Base-by-base conservation (phyloP, 208 protist genomes). In the Histomonas meleagridis region DNA sequence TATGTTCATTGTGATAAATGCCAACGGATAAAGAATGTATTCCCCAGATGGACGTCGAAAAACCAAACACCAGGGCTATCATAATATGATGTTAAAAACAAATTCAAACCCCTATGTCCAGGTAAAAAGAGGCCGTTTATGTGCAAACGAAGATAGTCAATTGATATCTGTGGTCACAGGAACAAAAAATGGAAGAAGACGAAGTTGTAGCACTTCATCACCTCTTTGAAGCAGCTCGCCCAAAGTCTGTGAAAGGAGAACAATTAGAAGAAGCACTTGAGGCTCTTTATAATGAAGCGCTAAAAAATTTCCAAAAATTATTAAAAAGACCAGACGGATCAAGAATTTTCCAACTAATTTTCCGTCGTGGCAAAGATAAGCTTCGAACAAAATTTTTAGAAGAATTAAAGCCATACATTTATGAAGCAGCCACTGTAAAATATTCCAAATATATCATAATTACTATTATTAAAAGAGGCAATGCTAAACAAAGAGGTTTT, bases 281-380 rank as follows among this genome's bases (percentile, higher is more conserved):
- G 16, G 76, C 51, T 57, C 46, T 86, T 55, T 86, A 51, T 28
- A 26, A 86, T 32, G 23, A 51, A 38, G 38, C 38, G 14, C 23
- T 57, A 46, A 12, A 43, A 57, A 46, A 86, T 18, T 86, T 86
- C 38, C 46, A 86, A 18, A 55, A 55, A 49, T 49, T 86, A 86
- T 51, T 32, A 0, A 86, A 46, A 28, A 51, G 76, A 28, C 40
- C 40, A 55, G 76, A 86, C 38, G 76, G 76, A 21, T 86, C 76
- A 1, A 40, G 76, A 38, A 46, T 46, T 38, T 43, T 48, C 4
- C 76, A 86, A 28, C 40, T 86, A 55, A 1, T 86, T 21, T 51
- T 86, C 26, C 76, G 23, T 55, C 76, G 76, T 55, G 76, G 76
- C n/a, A n/a, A 55, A 55, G 76, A 86, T n/a, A 7, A 86, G 38